Evolutionary conservation across 495 filamentous ascomycete species (phyloP).

Genomic region (Aspergillus affinis): DNA sequence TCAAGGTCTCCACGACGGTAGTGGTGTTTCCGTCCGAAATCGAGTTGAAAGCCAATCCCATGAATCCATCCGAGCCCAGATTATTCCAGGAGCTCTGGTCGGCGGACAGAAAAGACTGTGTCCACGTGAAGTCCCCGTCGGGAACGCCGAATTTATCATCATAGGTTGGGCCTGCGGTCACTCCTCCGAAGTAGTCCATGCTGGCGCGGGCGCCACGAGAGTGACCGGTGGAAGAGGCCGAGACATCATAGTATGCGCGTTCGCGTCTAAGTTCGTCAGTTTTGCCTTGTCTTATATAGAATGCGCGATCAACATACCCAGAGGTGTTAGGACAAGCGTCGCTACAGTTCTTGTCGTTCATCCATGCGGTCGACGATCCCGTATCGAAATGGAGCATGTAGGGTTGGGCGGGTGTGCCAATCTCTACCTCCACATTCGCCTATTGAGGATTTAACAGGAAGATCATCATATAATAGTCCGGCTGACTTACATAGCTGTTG

Average conservation of each 20-base stretch:
- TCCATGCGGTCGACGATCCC: background rate
- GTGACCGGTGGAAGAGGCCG: background rate
- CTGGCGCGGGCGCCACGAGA: background rate
- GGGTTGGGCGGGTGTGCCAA: background rate
- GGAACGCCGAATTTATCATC: background rate
- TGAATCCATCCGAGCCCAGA: background rate
- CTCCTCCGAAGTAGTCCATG: conserved; percentile 1
- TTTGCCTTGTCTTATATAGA: too few species aligned
- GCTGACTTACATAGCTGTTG: background rate
- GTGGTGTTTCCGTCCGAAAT: conserved; percentile 1
- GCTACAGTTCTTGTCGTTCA: background rate
- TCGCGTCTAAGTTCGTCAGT: background rate
- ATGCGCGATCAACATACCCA: background rate
- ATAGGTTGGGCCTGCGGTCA: background rate
- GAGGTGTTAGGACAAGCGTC: background rate
- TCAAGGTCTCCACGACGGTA: background rate
- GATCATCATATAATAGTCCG: background rate
- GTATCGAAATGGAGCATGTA: conserved; percentile 2
- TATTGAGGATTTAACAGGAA: background rate
- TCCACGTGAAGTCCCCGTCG: background rate
- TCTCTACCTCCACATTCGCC: background rate
- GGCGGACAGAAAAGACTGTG: background rate
- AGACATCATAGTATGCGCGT: background rate
- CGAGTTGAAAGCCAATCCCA: background rate
- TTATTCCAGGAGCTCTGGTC: background rate